These are phyloP conservation scores for Xylaria sp. DNA, from an alignment of 2,329 filamentous ascomycete species.

Conservation along the genomic window DNA sequence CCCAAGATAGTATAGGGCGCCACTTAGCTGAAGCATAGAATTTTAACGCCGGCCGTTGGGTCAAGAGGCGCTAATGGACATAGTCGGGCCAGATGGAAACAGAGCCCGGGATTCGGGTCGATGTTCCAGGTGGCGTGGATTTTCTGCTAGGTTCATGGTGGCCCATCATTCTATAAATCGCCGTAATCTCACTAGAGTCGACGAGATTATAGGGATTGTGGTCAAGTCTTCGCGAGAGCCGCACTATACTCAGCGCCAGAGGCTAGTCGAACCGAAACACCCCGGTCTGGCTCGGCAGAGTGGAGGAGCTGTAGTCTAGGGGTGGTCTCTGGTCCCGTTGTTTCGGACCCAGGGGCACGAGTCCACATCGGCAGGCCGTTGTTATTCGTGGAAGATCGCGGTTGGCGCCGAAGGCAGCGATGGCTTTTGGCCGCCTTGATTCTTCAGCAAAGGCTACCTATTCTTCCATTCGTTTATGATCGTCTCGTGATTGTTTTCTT, in stretches of 20 bases:
- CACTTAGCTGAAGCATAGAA: neutral
- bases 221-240: neutral
- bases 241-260: neutral
- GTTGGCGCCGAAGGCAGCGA: conserved; percentile 13
- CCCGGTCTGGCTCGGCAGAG: conserved; percentile 25
- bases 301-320: conserved; percentile 25
- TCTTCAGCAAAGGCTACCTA: neutral
- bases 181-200: neutral
- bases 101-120: conserved; percentile 30
- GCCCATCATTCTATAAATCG: neutral
- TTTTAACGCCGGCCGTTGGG: neutral
- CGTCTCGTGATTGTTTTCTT: neutral
- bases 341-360: conserved; percentile 28
- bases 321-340: conserved; percentile 20
- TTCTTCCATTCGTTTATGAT: neutral
- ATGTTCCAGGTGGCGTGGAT: conserved; percentile 16
- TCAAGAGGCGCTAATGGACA: neutral
- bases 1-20: conserved; percentile 1
- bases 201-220: conserved; percentile 28
- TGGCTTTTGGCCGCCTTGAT: conserved; percentile 1
- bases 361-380: conserved; percentile 23
- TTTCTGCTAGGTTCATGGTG: neutral
- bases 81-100: neutral
- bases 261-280: neutral
- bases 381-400: conserved; percentile 37